Conservation (phyloP, 2,329 filamentous ascomycete genomes). For the Xylariaceae sp. region DNA sequence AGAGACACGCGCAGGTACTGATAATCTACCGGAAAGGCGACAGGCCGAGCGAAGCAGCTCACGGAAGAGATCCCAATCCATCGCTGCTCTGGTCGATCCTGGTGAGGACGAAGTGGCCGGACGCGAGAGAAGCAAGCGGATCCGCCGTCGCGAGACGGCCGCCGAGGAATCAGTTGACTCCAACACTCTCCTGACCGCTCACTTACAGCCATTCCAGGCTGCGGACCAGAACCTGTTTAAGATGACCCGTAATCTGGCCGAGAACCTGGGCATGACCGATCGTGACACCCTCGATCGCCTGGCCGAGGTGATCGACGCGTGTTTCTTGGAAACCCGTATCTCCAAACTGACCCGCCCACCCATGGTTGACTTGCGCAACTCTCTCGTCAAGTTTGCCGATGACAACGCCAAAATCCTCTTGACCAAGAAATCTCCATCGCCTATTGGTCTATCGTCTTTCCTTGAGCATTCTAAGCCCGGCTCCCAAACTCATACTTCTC, state of each 20-base stretch:
- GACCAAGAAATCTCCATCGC: slow-evolving; percentile 49
- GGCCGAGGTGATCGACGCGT: slow-evolving; percentile 49
- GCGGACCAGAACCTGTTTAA: slow-evolving; percentile 54
- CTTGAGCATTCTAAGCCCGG: slow-evolving; percentile 59
- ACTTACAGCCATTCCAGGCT: slow-evolving; percentile 54
- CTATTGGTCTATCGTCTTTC: slow-evolving; percentile 56
- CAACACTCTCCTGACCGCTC: slow-evolving; percentile 48
- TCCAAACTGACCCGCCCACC: slow-evolving; percentile 44
- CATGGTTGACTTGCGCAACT: slow-evolving; percentile 47
- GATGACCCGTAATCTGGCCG: slow-evolving; percentile 51
- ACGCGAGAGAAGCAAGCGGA: slow-evolving; percentile 63
- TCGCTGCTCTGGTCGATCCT: slow-evolving; percentile 53
- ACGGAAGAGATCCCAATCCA: slow-evolving; percentile 60
- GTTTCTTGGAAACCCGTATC: slow-evolving; percentile 47
- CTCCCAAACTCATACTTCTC: slow-evolving; percentile 46
- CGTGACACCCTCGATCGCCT: slow-evolving; percentile 42
- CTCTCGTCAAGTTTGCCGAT: slow-evolving; percentile 49
- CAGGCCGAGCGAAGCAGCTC: slow-evolving; percentile 35
- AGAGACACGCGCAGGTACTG: slow-evolving; percentile 28
- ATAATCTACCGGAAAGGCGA: slow-evolving; percentile 31
- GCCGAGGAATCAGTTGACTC: slow-evolving; percentile 51
- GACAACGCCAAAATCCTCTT: slow-evolving; percentile 51
- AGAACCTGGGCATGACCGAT: slow-evolving; percentile 52
- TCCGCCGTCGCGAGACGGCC: slow-evolving; percentile 56
- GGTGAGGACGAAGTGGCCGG: slow-evolving; percentile 54